Conservation (phyloP, 140 eudicot species). For the Erigeron philadelphicus region DNA sequence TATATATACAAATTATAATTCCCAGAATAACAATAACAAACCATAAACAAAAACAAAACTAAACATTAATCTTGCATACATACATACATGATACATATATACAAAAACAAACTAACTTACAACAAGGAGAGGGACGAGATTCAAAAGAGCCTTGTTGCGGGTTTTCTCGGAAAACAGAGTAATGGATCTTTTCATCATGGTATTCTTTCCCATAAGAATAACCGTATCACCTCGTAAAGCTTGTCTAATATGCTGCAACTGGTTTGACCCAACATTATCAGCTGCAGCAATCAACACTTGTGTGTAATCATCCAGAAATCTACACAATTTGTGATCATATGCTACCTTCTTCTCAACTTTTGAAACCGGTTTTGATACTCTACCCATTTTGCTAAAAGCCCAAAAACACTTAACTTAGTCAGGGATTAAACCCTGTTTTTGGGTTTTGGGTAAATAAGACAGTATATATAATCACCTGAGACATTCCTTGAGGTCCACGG, state of each 20-base stretch:
- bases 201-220: slow-evolving; percentile 66
- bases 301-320: slow-evolving; percentile 50
- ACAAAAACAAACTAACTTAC: slow-evolving; percentile 27
- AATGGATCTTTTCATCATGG: slow-evolving; percentile 68
- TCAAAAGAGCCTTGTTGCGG: slow-evolving; percentile 40
- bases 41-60: too few relatives aligned
- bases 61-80: too few relatives aligned
- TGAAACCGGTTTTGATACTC: slow-evolving; percentile 31
- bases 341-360: slow-evolving; percentile 68
- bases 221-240: slow-evolving; percentile 63
- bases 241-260: slow-evolving; percentile 48
- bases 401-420: too few relatives aligned
- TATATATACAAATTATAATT: too few relatives aligned
- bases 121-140: slow-evolving; percentile 47
- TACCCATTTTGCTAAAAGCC: too few relatives aligned
- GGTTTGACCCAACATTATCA: slow-evolving; percentile 64
- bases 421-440: too few relatives aligned
- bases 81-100: too few relatives aligned
- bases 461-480: too few relatives aligned
- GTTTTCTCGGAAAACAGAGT: slow-evolving; percentile 61
- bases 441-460: too few relatives aligned
- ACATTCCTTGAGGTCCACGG: too few relatives aligned
- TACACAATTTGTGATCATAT: slow-evolving; percentile 56
- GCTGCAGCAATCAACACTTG: slow-evolving; percentile 54
- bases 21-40: too few relatives aligned